Evolutionary conservation across 2,329 filamentous ascomycete species (phyloP).

Genomic region (Alternaria angustiovoidea): DNA sequence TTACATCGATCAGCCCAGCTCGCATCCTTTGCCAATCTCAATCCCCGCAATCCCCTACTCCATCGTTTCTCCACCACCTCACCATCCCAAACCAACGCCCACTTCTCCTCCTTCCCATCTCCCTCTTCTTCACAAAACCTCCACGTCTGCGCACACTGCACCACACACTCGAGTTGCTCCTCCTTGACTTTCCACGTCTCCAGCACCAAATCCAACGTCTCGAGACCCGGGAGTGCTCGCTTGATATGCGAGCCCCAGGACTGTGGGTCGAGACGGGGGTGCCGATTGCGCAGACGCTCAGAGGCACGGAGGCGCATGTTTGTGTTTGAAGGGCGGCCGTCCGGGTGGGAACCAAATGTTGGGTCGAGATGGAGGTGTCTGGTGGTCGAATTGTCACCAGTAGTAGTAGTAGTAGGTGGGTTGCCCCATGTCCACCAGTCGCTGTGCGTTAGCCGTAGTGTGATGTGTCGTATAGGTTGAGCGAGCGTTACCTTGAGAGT

Average conservation of each 20-base stretch:
- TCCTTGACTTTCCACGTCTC: conserved; percentile 39
- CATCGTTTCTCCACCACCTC: conserved; percentile 27
- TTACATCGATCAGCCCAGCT: conserved; percentile 1
- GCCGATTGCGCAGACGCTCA: conserved; percentile 21
- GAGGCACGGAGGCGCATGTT: conserved; percentile 30
- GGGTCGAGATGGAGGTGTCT: conserved; percentile 34
- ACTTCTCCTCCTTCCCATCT: neutral
- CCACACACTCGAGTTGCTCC: conserved; percentile 33
- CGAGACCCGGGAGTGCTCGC: conserved; percentile 25
- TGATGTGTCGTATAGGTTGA: conserved; percentile 24
- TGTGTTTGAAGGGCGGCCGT: conserved; percentile 9
- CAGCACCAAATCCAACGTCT: conserved; percentile 32
- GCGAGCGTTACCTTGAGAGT: conserved; percentile 17
- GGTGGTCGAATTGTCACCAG: neutral
- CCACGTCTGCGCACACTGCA: conserved; percentile 42
- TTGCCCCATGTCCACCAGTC: conserved; percentile 32
- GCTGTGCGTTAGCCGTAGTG: conserved; percentile 19
- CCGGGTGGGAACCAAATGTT: conserved; percentile 7
- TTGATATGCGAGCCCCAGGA: conserved; percentile 25
- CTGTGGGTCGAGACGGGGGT: neutral
- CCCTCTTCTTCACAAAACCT: conserved; percentile 18
- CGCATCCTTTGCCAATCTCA: neutral
- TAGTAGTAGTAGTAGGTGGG: neutral
- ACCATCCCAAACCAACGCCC: conserved; percentile 36
- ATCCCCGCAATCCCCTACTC: conserved; percentile 3